Evolutionary conservation across 2,329 filamentous ascomycete genomes (phyloP), one percentile per base, ranked within the genome.

Genomic region (Didymellaceae sp.): DNA sequence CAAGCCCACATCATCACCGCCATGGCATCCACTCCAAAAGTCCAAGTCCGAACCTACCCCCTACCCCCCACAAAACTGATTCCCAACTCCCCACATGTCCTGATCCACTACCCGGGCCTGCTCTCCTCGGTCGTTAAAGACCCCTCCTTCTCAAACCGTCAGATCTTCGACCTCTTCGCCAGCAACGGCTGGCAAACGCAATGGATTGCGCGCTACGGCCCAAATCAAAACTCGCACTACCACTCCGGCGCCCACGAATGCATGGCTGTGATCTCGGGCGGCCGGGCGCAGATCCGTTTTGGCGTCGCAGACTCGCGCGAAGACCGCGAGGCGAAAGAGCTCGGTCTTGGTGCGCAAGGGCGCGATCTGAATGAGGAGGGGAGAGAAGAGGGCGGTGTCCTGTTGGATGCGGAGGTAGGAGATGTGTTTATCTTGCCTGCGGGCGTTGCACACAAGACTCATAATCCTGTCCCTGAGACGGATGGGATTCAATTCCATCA

Each of bases 351-450:
- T 4, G 33, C 17, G 21, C 18, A 22, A 16, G 74, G 78, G 25
- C 52, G 74, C 0, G 68, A 77, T 1, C 67, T 67, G 5, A 77
- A 70, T 38, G 79, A 76, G 0, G 68, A 55, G 0, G 70, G 68
- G 20, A 40, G 41, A 10, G 81, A 85, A 53, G 62, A 72, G 0
- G 80, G 79, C 0, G 82, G 80, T 0, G 46, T 85, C 0, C 74
- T 79, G 37, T 43, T 85, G 0, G 51, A 75, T 3, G 83, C 79
- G 0, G 55, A 71, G 1, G 68, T 77, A 0, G 83, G 83, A 1
- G 83, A 86, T 57, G 81, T 85, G 0, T 85, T 86, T 53, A 69
- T 86, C 13, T 73, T 86, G 2, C 83, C 83, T 0, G 80, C 81
- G 0, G 82, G 82, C 0, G 75, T 81, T 1, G 76, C 80, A 8